Evolutionary conservation across 2,329 filamentous ascomycete genomes (phyloP).

Genomic region (Arachnomyces sp.): DNA sequence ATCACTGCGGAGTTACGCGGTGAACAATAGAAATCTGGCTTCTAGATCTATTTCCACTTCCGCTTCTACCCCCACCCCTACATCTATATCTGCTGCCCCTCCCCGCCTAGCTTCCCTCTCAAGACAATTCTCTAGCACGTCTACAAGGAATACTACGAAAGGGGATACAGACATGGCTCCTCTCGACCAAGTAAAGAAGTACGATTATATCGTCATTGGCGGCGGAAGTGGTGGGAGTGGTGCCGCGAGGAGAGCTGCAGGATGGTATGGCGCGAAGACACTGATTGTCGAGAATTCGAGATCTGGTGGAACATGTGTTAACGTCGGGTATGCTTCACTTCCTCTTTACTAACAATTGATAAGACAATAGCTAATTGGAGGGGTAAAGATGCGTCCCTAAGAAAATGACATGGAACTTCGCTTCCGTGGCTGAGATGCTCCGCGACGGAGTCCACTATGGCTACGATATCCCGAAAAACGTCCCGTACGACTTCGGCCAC

Average conservation of each 20-base stretch:
- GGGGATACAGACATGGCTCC: conserved; percentile 34
- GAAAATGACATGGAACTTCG: conserved; percentile 47
- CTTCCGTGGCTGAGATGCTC: conserved; percentile 41
- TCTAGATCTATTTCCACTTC: neutral
- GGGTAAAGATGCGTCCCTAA: conserved; percentile 42
- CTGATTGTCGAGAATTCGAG: conserved; percentile 43
- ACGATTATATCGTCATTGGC: conserved; percentile 49
- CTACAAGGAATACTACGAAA: conserved; percentile 4
- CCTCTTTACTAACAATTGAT: neutral
- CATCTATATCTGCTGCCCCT: conserved; percentile 10
- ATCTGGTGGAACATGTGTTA: conserved; percentile 44
- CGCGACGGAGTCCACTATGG: conserved; percentile 40
- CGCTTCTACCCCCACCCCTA: conserved; percentile 3
- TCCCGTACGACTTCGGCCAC: conserved; percentile 36
- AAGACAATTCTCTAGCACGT: conserved; percentile 32
- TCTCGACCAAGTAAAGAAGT: conserved; percentile 34
- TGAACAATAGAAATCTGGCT: neutral
- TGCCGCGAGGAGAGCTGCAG: conserved; percentile 41
- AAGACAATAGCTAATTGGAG: neutral
- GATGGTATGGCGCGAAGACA: conserved; percentile 45
- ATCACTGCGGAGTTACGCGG: too few species aligned
- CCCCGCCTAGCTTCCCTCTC: conserved; percentile 33
- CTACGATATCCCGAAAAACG: conserved; percentile 36
- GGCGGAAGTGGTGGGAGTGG: conserved; percentile 46
- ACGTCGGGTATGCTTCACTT: conserved; percentile 39